Percentiles rank a stretch among this genome's conserved stretches.
These are phyloP conservation scores for Penicillium bovifimosum DNA, from an alignment of 495 filamentous ascomycete species.

Conservation along the genomic window DNA sequence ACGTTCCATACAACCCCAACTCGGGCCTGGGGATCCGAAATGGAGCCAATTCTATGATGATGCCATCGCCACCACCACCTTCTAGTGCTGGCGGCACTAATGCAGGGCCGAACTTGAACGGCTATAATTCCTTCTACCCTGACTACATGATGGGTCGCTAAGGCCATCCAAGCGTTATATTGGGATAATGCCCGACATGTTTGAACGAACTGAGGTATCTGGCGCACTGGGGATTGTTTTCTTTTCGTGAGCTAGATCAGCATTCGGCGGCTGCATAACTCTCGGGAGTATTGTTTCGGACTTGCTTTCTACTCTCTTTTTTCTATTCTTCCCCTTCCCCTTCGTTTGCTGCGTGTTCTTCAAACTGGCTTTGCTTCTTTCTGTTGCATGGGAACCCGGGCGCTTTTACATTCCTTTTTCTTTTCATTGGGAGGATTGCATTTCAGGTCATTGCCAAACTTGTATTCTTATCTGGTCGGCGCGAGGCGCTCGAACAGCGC, in stretches of 20 bases:
- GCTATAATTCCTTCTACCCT: constrained; percentile 45
- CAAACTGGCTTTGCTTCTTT: constrained; percentile 7
- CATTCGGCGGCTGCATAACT: constrained; percentile 44
- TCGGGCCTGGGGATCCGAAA: constrained; percentile 43
- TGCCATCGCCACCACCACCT: constrained; percentile 35
- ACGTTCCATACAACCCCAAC: constrained; percentile 37
- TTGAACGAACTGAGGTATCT: constrained; percentile 42
- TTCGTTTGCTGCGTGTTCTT: background rate
- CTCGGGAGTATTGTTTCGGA: constrained; percentile 40
- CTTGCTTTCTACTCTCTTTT: constrained; percentile 20
- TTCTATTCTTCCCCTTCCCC: constrained; percentile 11
- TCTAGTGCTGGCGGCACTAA: constrained; percentile 32
- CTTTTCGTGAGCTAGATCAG: constrained; percentile 44
- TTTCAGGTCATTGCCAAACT: constrained; percentile 32
- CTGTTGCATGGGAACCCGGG: constrained; percentile 37
- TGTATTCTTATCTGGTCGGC: constrained; percentile 30
- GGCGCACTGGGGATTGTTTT: constrained; percentile 41
- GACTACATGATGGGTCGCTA: constrained; percentile 59
- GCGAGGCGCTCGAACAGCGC: constrained; percentile 19
- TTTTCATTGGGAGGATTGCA: constrained; percentile 34
- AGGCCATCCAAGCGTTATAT: constrained; percentile 20
- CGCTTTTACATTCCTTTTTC: constrained; percentile 30
- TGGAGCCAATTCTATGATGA: constrained; percentile 40
- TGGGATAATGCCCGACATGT: constrained; percentile 45
- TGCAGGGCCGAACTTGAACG: constrained; percentile 37